Conservation (phyloP, 352 stramenopile genomes). For the Globisporangium canariense region DNA sequence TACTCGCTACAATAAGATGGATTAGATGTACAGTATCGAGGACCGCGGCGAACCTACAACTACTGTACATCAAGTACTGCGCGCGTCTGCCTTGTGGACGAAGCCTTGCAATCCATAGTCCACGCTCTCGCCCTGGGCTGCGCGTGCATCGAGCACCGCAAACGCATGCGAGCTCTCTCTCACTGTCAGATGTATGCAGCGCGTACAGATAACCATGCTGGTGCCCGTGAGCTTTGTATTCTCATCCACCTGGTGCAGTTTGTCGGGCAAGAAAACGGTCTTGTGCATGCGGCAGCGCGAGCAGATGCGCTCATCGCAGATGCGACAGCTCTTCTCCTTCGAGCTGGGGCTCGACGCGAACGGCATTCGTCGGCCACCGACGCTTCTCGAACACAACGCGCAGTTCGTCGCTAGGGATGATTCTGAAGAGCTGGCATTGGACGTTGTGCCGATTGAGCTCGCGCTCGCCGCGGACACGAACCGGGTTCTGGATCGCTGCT, state of each 20-base stretch:
- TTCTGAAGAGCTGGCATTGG: no score
- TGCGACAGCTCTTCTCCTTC: not conserved
- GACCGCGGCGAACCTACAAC: no score
- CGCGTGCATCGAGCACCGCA: constrained; percentile 1
- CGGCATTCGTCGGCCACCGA: not conserved
- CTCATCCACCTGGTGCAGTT: constrained; percentile 10
- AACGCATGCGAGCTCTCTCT: constrained; percentile 8
- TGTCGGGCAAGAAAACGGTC: constrained; percentile 11
- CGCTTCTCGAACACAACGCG: constrained; percentile 21
- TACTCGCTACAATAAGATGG: no score
- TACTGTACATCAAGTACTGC: no score
- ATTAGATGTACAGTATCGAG: no score
- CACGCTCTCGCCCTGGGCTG: not conserved
- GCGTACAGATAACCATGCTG: constrained; percentile 24
- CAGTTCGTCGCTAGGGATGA: not conserved
- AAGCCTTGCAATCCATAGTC: not conserved
- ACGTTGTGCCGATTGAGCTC: no score
- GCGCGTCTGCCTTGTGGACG: no score
- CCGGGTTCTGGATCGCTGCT: no score
- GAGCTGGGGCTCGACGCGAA: not conserved
- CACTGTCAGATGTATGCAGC: constrained; percentile 21
- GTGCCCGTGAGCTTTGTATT: constrained; percentile 18
- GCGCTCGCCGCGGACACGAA: no score
- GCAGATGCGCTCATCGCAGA: constrained; percentile 17
- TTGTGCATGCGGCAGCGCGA: constrained; percentile 23